Base-by-base conservation (phyloP, 768 basidiomycete genomes). In the Clitopilus passeckerianus region DNA sequence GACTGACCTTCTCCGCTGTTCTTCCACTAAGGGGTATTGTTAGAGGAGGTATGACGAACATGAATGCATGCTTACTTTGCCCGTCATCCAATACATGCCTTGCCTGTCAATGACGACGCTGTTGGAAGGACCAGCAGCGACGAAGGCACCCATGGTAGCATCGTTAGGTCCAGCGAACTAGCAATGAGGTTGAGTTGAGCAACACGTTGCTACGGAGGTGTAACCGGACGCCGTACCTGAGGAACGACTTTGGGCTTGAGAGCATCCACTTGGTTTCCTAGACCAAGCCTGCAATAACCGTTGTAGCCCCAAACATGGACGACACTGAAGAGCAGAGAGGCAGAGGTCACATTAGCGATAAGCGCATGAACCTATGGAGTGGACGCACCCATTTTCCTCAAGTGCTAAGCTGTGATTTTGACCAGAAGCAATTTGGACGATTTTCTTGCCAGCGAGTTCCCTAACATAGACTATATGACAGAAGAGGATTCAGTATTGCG, bases 231-330 rank as follows among this genome's bases (percentile, higher is more conserved):
- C 58, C 74, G 16, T 65, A 89, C 89, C 72, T 91, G 89, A 1
- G 94, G 91, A 10, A 98, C 90, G 33, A 86, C 67, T 65, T 91
- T 92, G 0, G 96, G 96, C 34, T 84, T 79, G 41, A 98, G 75
- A 0, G 78, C 81, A 62, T 95, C 93, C 27, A 87, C 84, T 70
- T 95, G 94, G 65, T 90, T 88, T 6, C 91, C 91, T 18, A 95
- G 79, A 18, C 95, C 96, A 34, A 95, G 81, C 16, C 96, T 86
- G 63, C 93, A 95, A 69, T 97, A 96, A 8, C 91, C 92, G 59
- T 91, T 92, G 68, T 89, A 93, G 5, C 92, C 93, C 90, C 91
- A 95, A 6, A 89, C 87, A 65, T 90, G 91, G 6, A 91, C 87
- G 55, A 86, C 71, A 0, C 91, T 93, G 61, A 23, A 50, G 27